Conservation (phyloP, 306 rosid genomes). For the Senna tora region DNA sequence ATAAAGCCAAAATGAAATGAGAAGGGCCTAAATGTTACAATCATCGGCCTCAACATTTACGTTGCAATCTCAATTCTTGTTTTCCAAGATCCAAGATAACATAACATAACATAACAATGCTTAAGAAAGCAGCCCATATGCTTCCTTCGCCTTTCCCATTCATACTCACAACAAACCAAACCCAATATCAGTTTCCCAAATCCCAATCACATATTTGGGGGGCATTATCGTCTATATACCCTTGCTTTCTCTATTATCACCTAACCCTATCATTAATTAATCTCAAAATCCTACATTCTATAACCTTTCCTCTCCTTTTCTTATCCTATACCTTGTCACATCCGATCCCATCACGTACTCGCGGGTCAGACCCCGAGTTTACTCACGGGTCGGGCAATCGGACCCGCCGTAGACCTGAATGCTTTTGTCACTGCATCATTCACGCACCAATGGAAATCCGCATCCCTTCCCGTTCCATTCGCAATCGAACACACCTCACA, state of each 20-base stretch:
- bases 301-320: conserved; percentile 5
- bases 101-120: background rate
- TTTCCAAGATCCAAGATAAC: background rate
- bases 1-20: conserved; percentile 5
- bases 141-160: background rate
- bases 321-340: conserved; percentile 13
- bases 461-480: conserved; percentile 37
- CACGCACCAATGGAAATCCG: conserved; percentile 70
- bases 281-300: background rate
- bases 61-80: conserved; percentile 16
- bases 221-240: background rate
- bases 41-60: background rate
- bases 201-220: background rate
- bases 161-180: background rate
- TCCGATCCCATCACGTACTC: background rate
- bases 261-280: conserved; percentile 9
- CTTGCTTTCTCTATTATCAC: background rate
- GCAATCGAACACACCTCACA: conserved; percentile 60
- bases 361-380: conserved; percentile 40
- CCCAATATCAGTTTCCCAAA: background rate
- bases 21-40: conserved; percentile 7
- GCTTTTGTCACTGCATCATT: conserved; percentile 56
- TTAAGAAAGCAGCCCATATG: conserved; percentile 1
- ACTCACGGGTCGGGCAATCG: conserved; percentile 68
- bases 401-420: conserved; percentile 72